Percentiles rank a stretch among this genome's conserved stretches.
phyloP scores from a whole-genome alignment of 306 rosid genomes.

The Vigna radiata region DNA sequence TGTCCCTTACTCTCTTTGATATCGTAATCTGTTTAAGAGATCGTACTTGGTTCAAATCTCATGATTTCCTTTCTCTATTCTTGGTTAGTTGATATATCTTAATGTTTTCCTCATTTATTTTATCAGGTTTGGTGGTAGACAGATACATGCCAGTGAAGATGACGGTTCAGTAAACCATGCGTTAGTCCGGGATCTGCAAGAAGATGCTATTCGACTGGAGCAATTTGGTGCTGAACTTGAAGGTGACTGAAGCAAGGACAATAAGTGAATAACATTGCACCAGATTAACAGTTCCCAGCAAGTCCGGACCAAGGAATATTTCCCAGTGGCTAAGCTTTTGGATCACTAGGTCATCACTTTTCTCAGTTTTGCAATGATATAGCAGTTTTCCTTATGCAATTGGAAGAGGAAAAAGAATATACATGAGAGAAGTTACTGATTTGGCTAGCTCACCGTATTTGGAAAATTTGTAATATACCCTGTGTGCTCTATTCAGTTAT shows the following conservation, averaged over 20 bases:
- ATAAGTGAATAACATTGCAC: background rate
- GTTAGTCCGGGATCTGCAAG: constrained; percentile 67
- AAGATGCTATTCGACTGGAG: constrained; percentile 76
- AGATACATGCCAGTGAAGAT: constrained; percentile 89
- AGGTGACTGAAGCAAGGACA: constrained; percentile 58
- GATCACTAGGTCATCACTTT: constrained; percentile 29
- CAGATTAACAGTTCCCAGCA: constrained; percentile 24
- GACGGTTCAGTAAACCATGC: constrained; percentile 86
- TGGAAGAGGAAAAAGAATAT: constrained; percentile 13
- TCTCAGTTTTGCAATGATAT: constrained; percentile 39
- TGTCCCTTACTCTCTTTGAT: background rate
- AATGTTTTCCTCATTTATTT: constrained; percentile 11
- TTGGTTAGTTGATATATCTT: background rate
- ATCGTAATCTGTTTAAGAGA: background rate
- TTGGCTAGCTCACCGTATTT: constrained; percentile 29
- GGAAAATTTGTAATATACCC: constrained; percentile 27
- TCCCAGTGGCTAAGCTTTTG: constrained; percentile 34
- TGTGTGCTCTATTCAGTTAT: constrained; percentile 1
- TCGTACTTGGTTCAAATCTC: background rate
- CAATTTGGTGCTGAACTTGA: constrained; percentile 94
- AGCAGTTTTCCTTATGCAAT: constrained; percentile 24
- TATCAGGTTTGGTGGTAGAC: constrained; percentile 92
- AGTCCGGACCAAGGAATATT: constrained; percentile 19
- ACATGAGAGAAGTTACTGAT: constrained; percentile 31
- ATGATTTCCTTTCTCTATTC: too few species aligned